Evolutionary conservation across 768 basidiomycete genomes (phyloP), one percentile per base, ranked within the genome.

Genomic region (Suillus spraguei): DNA sequence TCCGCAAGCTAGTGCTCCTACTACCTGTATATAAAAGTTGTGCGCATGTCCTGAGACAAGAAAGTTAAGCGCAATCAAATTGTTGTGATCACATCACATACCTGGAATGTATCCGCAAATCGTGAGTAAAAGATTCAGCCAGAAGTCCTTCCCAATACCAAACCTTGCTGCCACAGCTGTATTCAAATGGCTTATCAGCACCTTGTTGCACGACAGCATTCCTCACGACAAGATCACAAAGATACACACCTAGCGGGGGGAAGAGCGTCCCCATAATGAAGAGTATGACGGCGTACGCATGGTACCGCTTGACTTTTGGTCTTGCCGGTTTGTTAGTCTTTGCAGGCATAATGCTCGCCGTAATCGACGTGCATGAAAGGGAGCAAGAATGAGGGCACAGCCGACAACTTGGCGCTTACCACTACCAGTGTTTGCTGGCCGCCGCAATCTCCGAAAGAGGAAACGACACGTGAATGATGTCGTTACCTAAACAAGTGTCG

Each of bases 101-200:
- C 92, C 92, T 60, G 92, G 93, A 68, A 95, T 91, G 74, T 97
- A 97, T 13, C 95, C 95, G 72, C 87, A 89, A 60, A 98, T 84
- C n/a, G 93, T 95, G 41, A 96, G 77, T 67, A 97, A 72, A 5
- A 94, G 75, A 77, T 97, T 97, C 69, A 97, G 78, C 86, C 89
- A 96, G 79, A 97, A 96, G 74, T 98, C 96, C 61, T 79, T 79
- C 16, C 94, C 95, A 69, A 97, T 86, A 36, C 96, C 96, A 72
- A 98, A 98, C 62, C 96, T 84, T 28, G 94, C 90, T 6, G 94
- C 95, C 36, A 97, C 95, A 64, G 96, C 95, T 97, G 72, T 4
- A 62, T 50, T 46, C 49, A 64, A 63, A 61, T 59, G 54, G 33
- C 38, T 50, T 3, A 53, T 66, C 62, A 64, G 62, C 11, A 53